Conservation (phyloP, 768 basidiomycete genomes). For the Suillus subalutaceus region DNA sequence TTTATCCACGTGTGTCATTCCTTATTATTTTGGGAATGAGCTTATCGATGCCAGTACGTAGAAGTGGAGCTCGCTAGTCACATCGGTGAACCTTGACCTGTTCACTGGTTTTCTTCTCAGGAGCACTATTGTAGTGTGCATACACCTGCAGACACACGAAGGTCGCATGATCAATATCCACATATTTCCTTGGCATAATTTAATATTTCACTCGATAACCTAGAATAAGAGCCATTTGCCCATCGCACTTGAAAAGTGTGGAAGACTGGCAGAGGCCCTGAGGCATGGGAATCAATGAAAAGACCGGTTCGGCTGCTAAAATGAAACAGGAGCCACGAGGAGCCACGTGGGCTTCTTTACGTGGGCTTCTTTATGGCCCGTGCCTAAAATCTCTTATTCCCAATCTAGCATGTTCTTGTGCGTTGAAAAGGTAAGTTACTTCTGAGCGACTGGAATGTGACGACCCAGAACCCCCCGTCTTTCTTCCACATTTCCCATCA, state of each 20-base stretch:
- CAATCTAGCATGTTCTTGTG: conserved; percentile 46
- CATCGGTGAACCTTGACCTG: conserved; percentile 13
- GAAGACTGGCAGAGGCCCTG: conserved; percentile 5
- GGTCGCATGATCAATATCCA: conserved; percentile 11
- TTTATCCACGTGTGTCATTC: conserved; percentile 5
- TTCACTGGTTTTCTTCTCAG: conserved; percentile 7
- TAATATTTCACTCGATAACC: background rate
- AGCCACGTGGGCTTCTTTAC: conserved; percentile 42
- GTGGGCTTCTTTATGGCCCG: conserved; percentile 35
- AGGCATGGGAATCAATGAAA: conserved; percentile 2
- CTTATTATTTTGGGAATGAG: conserved; percentile 8
- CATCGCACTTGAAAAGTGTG: conserved; percentile 9
- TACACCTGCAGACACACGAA: conserved; percentile 13
- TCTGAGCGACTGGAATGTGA: conserved; percentile 17
- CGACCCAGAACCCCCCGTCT: conserved; percentile 21
- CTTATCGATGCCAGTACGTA: conserved; percentile 13
- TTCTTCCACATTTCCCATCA: conserved; percentile 25
- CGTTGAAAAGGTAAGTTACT: conserved; percentile 36
- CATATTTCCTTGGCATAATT: background rate
- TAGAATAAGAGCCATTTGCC: conserved; percentile 5
- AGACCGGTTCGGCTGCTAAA: conserved; percentile 12
- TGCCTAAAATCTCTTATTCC: conserved; percentile 32
- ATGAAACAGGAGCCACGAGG: conserved; percentile 17
- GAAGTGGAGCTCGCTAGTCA: conserved; percentile 13
- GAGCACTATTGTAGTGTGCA: conserved; percentile 7